These are phyloP conservation scores for Eimeria necatrix DNA, from an alignment of 169 alveolate species.

Conservation along the genomic window DNA sequence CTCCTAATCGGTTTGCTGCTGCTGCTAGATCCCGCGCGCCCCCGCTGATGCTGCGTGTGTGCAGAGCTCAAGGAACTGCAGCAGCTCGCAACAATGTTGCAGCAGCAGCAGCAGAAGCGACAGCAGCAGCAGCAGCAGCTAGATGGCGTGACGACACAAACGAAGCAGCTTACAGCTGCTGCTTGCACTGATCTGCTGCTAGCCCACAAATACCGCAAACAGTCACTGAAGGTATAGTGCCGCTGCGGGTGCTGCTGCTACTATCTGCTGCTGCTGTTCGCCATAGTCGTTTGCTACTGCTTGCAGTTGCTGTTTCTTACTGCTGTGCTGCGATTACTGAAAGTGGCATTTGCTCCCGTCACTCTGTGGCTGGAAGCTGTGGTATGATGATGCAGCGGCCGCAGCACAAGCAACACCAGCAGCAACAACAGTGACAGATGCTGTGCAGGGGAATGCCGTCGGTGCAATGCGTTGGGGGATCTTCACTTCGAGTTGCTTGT, in stretches of 20 bases:
- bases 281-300: background rate
- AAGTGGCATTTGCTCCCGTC: background rate
- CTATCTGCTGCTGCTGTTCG: background rate
- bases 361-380: background rate
- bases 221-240: conserved; percentile 10
- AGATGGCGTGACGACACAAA: conserved; percentile 41
- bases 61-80: conserved; percentile 49
- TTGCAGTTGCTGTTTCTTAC: background rate
- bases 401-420: conserved; percentile 11
- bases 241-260: conserved; percentile 19
- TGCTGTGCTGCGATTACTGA: background rate
- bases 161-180: conserved; percentile 59
- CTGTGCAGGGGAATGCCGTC: background rate
- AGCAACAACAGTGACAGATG: background rate
- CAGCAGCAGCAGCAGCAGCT: conserved; percentile 45
- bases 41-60: background rate
- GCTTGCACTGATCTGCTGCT: conserved; percentile 65
- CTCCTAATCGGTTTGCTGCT: background rate
- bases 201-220: conserved; percentile 53
- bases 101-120: conserved; percentile 53
- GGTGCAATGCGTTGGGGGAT: background rate
- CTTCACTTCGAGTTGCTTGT: background rate
- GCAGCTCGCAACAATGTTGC: conserved; percentile 35
- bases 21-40: background rate
- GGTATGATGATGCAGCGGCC: background rate